phyloP scores from a whole-genome alignment of 179 eudicot species.

The Beta lomatogona region DNA sequence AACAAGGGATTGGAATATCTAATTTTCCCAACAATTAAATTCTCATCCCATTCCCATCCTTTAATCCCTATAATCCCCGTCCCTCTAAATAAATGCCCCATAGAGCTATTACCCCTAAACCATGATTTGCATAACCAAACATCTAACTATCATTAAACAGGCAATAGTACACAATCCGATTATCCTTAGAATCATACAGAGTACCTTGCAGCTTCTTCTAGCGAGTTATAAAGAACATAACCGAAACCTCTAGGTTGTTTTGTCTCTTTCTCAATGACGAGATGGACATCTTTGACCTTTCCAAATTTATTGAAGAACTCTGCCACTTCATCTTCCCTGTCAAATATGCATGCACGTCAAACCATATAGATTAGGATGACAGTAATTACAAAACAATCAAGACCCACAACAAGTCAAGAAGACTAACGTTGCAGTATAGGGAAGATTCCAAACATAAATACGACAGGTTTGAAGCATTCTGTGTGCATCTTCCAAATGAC shows the following conservation, averaged over 20 bases:
- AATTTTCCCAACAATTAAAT: too few species aligned
- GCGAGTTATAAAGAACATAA: slow-evolving; percentile 59
- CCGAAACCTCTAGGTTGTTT: slow-evolving; percentile 80
- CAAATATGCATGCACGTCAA: slow-evolving; percentile 11
- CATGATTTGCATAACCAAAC: background rate
- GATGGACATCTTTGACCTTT: slow-evolving; percentile 66
- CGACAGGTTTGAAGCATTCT: slow-evolving; percentile 57
- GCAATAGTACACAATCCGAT: background rate
- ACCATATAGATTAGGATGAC: slow-evolving; percentile 5
- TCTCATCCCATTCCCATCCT: too few species aligned
- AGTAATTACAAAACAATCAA: slow-evolving; percentile 1
- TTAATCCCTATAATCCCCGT: too few species aligned
- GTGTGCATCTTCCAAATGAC: slow-evolving; percentile 39
- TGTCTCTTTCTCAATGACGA: slow-evolving; percentile 84
- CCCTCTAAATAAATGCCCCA: background rate
- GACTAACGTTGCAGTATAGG: slow-evolving; percentile 75
- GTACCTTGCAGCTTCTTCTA: slow-evolving; percentile 88
- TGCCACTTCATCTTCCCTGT: slow-evolving; percentile 87
- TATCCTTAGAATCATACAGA: background rate
- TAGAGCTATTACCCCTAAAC: background rate
- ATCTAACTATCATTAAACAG: background rate
- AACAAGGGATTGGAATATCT: too few species aligned
- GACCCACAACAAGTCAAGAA: background rate
- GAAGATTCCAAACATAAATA: slow-evolving; percentile 86
- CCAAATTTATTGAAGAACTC: slow-evolving; percentile 73